Conservation (phyloP, 2,329 filamentous ascomycete species). For the Cryphonectria nitschkei region DNA sequence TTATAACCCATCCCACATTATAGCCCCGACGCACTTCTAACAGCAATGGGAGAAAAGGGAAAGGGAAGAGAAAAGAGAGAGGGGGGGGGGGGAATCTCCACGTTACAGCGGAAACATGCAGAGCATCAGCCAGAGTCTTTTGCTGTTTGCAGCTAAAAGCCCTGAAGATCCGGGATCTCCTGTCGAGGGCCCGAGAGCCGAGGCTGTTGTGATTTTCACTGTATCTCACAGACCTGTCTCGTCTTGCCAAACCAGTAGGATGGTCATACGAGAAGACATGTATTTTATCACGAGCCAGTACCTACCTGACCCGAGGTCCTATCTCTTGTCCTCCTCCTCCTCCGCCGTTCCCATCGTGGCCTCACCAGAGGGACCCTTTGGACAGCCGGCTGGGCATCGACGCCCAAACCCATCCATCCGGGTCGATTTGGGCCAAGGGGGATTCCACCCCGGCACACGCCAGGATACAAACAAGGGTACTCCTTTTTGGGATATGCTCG, state of each 20-base stretch:
- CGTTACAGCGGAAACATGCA: background rate
- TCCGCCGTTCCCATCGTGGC: background rate
- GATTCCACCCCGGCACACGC: background rate
- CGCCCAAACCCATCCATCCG: background rate
- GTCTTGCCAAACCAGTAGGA: conserved; percentile 10
- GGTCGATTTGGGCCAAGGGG: too few species aligned
- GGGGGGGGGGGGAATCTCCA: background rate
- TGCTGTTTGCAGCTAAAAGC: background rate
- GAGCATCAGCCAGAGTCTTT: background rate
- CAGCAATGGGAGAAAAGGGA: too few species aligned
- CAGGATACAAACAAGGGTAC: conserved; percentile 4
- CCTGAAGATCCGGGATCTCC: conserved; percentile 7
- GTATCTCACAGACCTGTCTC: background rate
- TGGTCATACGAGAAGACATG: conserved; percentile 4
- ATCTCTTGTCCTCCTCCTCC: background rate
- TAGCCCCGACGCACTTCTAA: background rate
- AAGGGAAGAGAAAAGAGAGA: background rate
- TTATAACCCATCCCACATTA: background rate
- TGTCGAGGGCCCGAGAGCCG: background rate
- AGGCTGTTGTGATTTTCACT: background rate
- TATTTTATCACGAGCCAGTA: conserved; percentile 18
- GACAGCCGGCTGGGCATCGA: conserved; percentile 17
- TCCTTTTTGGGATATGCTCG: background rate
- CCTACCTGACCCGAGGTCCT: background rate
- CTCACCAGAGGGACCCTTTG: conserved; percentile 16